These are phyloP conservation scores for Metarhizium brunneum DNA, from an alignment of 2,329 filamentous ascomycete species.

Conservation along the genomic window DNA sequence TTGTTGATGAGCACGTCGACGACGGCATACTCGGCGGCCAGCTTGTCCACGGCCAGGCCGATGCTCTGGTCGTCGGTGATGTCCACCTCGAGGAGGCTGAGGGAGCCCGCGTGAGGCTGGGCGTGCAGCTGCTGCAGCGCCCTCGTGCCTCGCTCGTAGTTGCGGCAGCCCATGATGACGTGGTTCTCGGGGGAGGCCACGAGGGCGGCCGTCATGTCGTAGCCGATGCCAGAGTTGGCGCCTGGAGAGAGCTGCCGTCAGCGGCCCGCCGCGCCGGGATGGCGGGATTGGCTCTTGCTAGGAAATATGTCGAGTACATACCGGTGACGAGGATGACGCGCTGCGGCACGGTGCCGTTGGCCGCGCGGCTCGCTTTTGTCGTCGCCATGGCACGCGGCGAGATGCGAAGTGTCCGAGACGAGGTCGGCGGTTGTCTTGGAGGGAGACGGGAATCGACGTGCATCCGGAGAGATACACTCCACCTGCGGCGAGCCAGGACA, in stretches of 20 bases:
- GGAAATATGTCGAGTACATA: slow-evolving; percentile 5
- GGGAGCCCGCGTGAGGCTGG: slow-evolving; percentile 41
- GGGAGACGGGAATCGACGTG: no score
- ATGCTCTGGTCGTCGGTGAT: slow-evolving; percentile 51
- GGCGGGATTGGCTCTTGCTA: no score
- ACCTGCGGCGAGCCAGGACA: neutral
- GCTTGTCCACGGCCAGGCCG: slow-evolving; percentile 38
- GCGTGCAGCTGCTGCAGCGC: slow-evolving; percentile 19
- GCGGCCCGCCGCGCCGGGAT: no score
- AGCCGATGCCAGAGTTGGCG: slow-evolving; percentile 38
- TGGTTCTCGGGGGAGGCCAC: slow-evolving; percentile 28
- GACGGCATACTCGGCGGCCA: slow-evolving; percentile 35
- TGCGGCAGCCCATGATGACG: slow-evolving; percentile 28
- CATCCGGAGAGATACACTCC: no score
- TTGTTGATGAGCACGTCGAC: slow-evolving; percentile 52
- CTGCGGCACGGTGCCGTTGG: neutral
- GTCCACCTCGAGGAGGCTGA: slow-evolving; percentile 49
- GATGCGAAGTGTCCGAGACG: neutral
- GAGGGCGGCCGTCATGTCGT: slow-evolving; percentile 27
- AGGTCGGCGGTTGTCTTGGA: no score
- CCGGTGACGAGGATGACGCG: slow-evolving; percentile 17
- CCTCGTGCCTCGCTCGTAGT: slow-evolving; percentile 24
- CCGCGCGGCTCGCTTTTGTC: neutral
- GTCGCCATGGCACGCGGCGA: neutral
- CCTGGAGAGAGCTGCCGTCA: slow-evolving; percentile 12